These are phyloP conservation scores for Lactarius sp. DNA, from an alignment of 768 basidiomycete species.

Conservation along the genomic window DNA sequence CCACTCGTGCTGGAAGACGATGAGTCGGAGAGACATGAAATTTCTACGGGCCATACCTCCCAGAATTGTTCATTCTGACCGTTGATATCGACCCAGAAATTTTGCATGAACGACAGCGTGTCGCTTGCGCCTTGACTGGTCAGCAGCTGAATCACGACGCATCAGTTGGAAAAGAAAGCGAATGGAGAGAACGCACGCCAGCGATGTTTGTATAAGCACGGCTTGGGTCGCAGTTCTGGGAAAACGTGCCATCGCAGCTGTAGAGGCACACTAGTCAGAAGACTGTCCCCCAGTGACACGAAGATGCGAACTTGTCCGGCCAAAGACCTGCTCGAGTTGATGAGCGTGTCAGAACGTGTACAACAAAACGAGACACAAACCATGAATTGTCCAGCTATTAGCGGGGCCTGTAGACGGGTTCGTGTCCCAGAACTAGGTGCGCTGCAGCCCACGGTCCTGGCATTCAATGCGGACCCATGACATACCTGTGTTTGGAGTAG, in stretches of 20 bases:
- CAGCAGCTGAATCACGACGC: slow-evolving; percentile 42
- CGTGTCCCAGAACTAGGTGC: slow-evolving; percentile 70
- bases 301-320: slow-evolving; percentile 51
- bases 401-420: slow-evolving; percentile 55
- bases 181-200: slow-evolving; percentile 29
- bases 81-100: slow-evolving; percentile 60
- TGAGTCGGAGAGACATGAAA: background rate
- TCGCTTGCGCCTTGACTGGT: slow-evolving; percentile 50
- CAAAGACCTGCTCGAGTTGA: slow-evolving; percentile 46
- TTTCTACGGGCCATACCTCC: slow-evolving; percentile 43
- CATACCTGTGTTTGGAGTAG: slow-evolving; percentile 47
- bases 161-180: background rate
- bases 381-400: slow-evolving; percentile 72
- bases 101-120: slow-evolving; percentile 55
- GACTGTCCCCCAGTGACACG: too few relatives aligned
- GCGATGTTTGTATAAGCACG: slow-evolving; percentile 44
- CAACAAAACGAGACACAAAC: slow-evolving; percentile 34
- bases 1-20: slow-evolving; percentile 55
- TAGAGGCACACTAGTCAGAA: slow-evolving; percentile 11
- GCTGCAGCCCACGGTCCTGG: background rate
- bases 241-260: slow-evolving; percentile 49
- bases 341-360: slow-evolving; percentile 1
- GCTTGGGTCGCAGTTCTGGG: slow-evolving; percentile 37
- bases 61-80: slow-evolving; percentile 62
- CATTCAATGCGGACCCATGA: background rate